phyloP scores from a whole-genome alignment of 768 basidiomycete species.

The Pholiota molesta region DNA sequence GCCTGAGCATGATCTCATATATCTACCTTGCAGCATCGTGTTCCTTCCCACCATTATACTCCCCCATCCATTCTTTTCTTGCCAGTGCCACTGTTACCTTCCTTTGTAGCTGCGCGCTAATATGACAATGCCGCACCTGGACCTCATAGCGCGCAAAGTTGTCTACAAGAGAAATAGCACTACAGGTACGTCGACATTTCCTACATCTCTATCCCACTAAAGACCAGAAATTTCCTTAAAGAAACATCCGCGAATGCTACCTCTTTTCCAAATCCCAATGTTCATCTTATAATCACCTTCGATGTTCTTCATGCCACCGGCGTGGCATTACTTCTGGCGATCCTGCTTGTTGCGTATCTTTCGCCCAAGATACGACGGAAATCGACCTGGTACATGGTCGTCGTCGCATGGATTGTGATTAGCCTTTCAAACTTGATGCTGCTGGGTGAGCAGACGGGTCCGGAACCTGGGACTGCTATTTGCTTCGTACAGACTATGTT shows the following conservation, averaged over 20 bases:
- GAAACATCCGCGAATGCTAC: not conserved
- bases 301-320: not conserved
- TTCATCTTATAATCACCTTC: not conserved
- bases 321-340: not conserved
- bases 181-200: too few relatives aligned
- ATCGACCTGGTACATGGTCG: not conserved
- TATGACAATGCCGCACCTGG: too few relatives aligned
- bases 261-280: not conserved
- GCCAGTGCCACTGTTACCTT: too few relatives aligned
- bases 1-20: too few relatives aligned
- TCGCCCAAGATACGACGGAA: not conserved
- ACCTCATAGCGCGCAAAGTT: too few relatives aligned
- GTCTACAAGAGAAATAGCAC: too few relatives aligned
- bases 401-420: not conserved
- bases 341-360: not conserved
- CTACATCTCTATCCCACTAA: too few relatives aligned
- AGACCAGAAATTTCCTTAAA: too few relatives aligned
- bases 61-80: too few relatives aligned
- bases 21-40: too few relatives aligned
- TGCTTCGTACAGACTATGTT: slow-evolving; percentile 2
- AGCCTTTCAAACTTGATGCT: slow-evolving; percentile 6
- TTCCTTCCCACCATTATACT: too few relatives aligned
- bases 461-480: not conserved
- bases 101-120: too few relatives aligned
- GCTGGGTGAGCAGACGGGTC: not conserved